Evolutionary conservation across 352 stramenopile genomes (phyloP), one percentile per base, ranked within the genome.

Genomic region (Blastocystis sp.): DNA sequence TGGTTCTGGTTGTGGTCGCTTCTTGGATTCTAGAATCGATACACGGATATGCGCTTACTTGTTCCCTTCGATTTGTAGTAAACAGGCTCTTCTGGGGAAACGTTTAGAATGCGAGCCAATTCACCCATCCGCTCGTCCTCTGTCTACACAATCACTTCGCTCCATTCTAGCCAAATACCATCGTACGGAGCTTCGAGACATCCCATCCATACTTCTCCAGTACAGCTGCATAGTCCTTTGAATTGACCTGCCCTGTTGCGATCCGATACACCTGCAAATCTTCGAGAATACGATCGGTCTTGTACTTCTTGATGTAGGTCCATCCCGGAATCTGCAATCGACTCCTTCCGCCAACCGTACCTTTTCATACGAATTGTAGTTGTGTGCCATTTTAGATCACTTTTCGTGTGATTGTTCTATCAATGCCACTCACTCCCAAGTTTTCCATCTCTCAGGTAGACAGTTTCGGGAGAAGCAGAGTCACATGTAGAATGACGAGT

Each of bases 401-500:
- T 40, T 29, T 14, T 46, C 4, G 63, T 14, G 29, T 65, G 16
- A 40, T 16, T 63, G 4, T 44, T 34, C 16, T 75, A 24, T 21
- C 6, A 27, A 85, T 85, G 75, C 75, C 75, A 24, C 29, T 85
- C 24, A 85, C 75, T 34, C 75, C 75, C n/a, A 85, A 73, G 29
- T 85, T 85, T 56, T 44, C 34, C 51, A 85, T 85, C 14, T 75
- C 75, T 61, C 75, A 85, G 56, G 75, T 85, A 72, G n/a, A 14
- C n/a, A 34, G 6, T 59, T 57, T 46, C n/a, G 6, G 21, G 6
- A 38, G 0, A 38, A 27, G 27, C 0, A 16, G 32, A 34, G 18
- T 69, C 40, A 38, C 24, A 11, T 51, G 21, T 85, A 95, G 87
- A 90, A 94, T 72, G 89, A 90, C 32, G 87, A 88, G 57, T 93